Evolutionary conservation across 148 eudicot species (phyloP), one percentile per base, ranked within the genome.

Genomic region (Silene latifolia): DNA sequence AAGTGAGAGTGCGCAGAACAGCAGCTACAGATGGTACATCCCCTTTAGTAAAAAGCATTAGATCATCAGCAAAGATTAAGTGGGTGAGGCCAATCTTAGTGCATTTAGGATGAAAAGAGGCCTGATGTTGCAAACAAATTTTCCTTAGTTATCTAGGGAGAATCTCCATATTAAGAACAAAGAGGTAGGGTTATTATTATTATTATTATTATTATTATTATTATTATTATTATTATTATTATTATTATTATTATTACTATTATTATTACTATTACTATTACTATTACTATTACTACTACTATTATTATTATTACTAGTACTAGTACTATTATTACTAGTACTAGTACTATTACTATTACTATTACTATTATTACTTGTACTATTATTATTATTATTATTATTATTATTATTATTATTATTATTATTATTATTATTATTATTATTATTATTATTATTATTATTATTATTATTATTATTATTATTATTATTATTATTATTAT

Each of bases 151-250:
- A n/a, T n/a, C n/a, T n/a, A n/a, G n/a, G n/a, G n/a, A n/a, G n/a
- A n/a, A n/a, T n/a, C n/a, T n/a, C n/a, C n/a, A n/a, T n/a, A n/a
- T n/a, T n/a, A n/a, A n/a, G n/a, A n/a, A n/a, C n/a, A n/a, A n/a
- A n/a, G n/a, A n/a, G n/a, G n/a, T n/a, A n/a, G n/a, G n/a, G n/a
- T 54, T 54, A 54, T 54, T 54, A 54, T 54, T 54, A 54, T 54
- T 54, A 54, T 54, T 54, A 54, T 54, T 54, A 54, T 54, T 54
- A 54, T 54, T 54, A 54, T 54, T 54, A 54, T 54, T 54, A 54
- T 54, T 54, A 54, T 54, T 54, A 54, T 54, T 54, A 54, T 54
- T 54, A 54, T 54, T 54, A 54, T 54, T 54, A 54, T 54, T 54
- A 54, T 54, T 54, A 54, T 54, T 54, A 54, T 54, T 54, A 54